phyloP scores from a whole-genome alignment of 2,329 filamentous ascomycete genomes.

The Cladorrhinum sp. region DNA sequence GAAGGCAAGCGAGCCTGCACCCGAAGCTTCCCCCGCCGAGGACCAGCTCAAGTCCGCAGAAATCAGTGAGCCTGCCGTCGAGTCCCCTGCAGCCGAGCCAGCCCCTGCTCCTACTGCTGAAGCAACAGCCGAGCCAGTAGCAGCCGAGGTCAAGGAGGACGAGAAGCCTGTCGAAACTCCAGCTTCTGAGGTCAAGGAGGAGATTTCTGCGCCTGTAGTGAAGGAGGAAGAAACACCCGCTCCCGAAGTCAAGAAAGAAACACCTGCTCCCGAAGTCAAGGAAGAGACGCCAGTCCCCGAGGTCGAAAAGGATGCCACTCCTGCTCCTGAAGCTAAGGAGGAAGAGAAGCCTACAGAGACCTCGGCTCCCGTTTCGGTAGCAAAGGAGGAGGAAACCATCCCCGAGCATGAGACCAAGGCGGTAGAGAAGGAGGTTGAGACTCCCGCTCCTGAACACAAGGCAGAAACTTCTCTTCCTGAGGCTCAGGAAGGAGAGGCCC shows the following conservation, averaged over 20 bases:
- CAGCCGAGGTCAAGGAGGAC: constrained; percentile 1
- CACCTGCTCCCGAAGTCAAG: not conserved
- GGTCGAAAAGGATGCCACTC: not conserved
- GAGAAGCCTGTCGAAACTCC: not conserved
- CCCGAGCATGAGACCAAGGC: not conserved
- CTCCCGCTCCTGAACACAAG: not conserved
- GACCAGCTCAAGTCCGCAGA: constrained; percentile 11
- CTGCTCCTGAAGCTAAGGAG: too few relatives aligned
- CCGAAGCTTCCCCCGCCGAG: constrained; percentile 8
- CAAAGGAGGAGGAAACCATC: not conserved
- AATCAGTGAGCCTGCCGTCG: constrained; percentile 4
- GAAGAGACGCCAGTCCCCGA: not conserved
- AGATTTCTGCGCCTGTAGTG: not conserved
- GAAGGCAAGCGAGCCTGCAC: constrained; percentile 14
- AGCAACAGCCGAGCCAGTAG: constrained; percentile 10
- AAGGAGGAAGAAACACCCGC: not conserved
- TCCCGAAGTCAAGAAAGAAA: constrained; percentile 3
- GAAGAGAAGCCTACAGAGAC: too few relatives aligned
- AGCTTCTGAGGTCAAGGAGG: constrained; percentile 5
- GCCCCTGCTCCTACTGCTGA: not conserved
- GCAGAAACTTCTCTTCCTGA: not conserved
- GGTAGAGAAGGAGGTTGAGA: not conserved
- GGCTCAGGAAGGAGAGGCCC: not conserved
- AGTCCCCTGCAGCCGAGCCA: constrained; percentile 1
- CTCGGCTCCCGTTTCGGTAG: not conserved